Percentiles rank a stretch among this genome's conserved stretches.
These are phyloP conservation scores for Tagetes erecta DNA, from an alignment of 129 eudicot genomes.

Conservation along the genomic window DNA sequence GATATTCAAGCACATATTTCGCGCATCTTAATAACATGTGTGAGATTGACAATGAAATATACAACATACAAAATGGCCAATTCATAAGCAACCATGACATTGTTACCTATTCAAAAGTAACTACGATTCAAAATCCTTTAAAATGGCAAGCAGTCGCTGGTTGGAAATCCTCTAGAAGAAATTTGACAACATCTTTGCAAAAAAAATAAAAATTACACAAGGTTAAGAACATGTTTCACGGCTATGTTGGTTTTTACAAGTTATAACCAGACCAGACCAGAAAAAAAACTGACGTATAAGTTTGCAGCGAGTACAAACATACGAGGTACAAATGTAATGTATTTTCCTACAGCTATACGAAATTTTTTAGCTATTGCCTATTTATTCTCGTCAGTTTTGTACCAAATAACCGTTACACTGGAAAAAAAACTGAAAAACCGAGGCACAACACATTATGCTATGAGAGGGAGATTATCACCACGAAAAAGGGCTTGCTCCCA, in stretches of 20 bases:
- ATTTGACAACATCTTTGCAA: neutral
- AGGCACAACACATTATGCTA: constrained; percentile 14
- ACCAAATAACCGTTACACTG: constrained; percentile 1
- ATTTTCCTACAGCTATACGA: neutral
- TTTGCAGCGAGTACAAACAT: neutral
- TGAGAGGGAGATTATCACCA: constrained; percentile 57
- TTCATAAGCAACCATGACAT: too few species aligned
- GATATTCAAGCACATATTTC: neutral
- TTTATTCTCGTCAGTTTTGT: constrained; percentile 11
- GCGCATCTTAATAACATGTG: too few species aligned
- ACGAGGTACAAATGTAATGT: constrained; percentile 16
- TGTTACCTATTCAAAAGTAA: too few species aligned
- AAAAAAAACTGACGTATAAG: neutral
- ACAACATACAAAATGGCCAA: too few species aligned
- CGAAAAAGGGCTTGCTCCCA: constrained; percentile 95
- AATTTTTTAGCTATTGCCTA: constrained; percentile 14
- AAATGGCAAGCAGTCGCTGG: too few species aligned
- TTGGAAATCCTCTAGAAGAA: too few species aligned
- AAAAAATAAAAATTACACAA: too few species aligned
- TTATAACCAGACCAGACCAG: neutral
- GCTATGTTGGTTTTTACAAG: neutral
- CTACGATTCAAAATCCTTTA: too few species aligned
- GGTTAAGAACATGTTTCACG: neutral
- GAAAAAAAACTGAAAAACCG: neutral
- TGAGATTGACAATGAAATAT: too few species aligned